Percentiles rank a stretch among this genome's conserved stretches.
phyloP scores from a whole-genome alignment of 176 grass and related monocot species.

The Phragmites australis region DNA sequence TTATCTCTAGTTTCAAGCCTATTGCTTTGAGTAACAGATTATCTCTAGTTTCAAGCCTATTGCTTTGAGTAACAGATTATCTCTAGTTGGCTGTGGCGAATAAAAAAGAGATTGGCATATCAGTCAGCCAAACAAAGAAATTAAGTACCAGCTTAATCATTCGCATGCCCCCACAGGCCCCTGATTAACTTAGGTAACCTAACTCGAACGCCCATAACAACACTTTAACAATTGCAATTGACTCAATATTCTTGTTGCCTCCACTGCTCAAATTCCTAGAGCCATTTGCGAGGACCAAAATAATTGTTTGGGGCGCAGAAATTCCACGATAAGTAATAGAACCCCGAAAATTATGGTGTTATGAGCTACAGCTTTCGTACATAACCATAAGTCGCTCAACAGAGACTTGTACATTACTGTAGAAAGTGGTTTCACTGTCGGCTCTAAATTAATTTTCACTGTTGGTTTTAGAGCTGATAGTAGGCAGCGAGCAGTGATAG shows the following conservation, averaged over 20 bases:
- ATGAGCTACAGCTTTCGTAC: too few species aligned
- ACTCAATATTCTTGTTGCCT: background rate
- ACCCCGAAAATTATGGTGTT: too few species aligned
- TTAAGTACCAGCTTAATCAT: background rate
- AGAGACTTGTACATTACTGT: too few species aligned
- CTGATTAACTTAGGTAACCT: constrained; percentile 36
- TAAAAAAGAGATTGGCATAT: background rate
- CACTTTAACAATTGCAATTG: background rate
- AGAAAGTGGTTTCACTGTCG: too few species aligned
- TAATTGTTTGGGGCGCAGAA: too few species aligned
- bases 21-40: background rate
- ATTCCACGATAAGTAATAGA: too few species aligned
- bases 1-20: too few species aligned
- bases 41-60: background rate
- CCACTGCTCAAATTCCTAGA: background rate
- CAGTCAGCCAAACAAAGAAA: background rate
- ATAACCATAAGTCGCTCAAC: too few species aligned
- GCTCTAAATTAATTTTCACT: too few species aligned
- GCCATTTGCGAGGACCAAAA: background rate
- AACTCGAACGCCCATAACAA: constrained; percentile 31
- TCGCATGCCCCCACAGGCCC: background rate
- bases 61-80: background rate
- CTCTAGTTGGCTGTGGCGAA: background rate
- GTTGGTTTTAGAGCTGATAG: too few species aligned
- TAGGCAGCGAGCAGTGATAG: too few species aligned